Conservation (phyloP, 148 eudicot species). For the Nepenthes mirabilis region DNA sequence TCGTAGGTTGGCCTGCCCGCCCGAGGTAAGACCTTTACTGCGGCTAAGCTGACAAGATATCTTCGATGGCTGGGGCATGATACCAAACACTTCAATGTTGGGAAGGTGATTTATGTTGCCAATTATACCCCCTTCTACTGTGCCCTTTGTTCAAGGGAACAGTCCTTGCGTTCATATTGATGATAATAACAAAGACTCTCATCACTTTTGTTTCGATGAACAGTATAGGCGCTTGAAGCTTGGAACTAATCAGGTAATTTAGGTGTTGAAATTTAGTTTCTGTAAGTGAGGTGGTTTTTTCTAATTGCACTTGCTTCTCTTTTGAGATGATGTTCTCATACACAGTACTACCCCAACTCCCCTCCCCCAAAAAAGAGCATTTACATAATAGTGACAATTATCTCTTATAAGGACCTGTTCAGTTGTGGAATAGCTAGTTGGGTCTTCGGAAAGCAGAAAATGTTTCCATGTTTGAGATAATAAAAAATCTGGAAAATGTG, state of each 20-base stretch:
- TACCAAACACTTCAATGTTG: slow-evolving; percentile 97
- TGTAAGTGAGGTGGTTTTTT: background rate
- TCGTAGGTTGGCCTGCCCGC: slow-evolving; percentile 93
- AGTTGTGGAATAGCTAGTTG: no score
- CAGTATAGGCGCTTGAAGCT: slow-evolving; percentile 97
- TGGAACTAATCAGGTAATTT: slow-evolving; percentile 78
- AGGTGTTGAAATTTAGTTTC: background rate
- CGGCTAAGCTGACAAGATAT: slow-evolving; percentile 92
- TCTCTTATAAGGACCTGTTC: no score
- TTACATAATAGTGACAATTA: no score
- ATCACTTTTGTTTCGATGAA: slow-evolving; percentile 12
- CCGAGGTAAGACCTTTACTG: slow-evolving; percentile 97
- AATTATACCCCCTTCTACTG: background rate
- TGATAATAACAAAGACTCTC: slow-evolving; percentile 13
- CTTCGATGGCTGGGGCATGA: slow-evolving; percentile 99
- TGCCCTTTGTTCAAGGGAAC: background rate
- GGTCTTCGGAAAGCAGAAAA: no score
- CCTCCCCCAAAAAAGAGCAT: no score
- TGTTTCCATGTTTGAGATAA: no score
- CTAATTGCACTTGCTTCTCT: background rate
- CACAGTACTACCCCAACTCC: no score
- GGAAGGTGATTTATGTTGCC: slow-evolving; percentile 51
- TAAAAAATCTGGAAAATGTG: no score
- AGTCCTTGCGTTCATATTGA: background rate
- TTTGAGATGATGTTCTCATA: no score